Evolutionary conservation across 106 monocot species (phyloP), one percentile per base, ranked within the genome.

Genomic region (Narthecium ossifragum): DNA sequence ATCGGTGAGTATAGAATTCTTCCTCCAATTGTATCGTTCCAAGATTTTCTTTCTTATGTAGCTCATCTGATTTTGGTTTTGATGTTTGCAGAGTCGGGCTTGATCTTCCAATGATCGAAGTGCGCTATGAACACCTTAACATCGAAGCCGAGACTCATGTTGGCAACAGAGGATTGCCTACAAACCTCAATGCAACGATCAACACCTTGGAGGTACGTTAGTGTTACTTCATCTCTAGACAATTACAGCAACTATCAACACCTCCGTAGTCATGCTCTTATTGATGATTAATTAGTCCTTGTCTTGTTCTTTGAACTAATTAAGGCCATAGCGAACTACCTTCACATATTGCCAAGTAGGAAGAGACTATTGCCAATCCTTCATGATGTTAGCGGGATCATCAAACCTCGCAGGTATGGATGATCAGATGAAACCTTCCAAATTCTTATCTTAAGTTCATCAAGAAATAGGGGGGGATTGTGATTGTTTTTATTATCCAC

Each of bases 181-280:
- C 76, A 6, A 32, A 72, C 11, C 8, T 81, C 10, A 81, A 81
- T 50, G 61, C 53, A 6, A 3, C 37, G 1, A 38, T 65, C 21
- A 80, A 80, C 27, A 41, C 37, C 10, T 2, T 74, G 6, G 79
- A 80, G 79, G 79, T 71, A 78, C 31, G n/a, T n/a, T n/a, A n/a
- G n/a, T n/a, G n/a, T n/a, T n/a, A n/a, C n/a, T n/a, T n/a, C n/a
- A n/a, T n/a, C n/a, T n/a, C n/a, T n/a, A n/a, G n/a, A n/a, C n/a
- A n/a, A n/a, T n/a, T n/a, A n/a, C n/a, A 24, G 15, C 29, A 11
- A 14, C 27, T 2, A 18, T 28, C 22, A 31, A 39, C 22, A 10
- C 46, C 18, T 12, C 13, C 18, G 9, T 9, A 40, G n/a, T 9
- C 46, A 12, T 15, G n/a, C n/a, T n/a, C n/a, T 18, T 17, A 18